Evolutionary conservation across 371 early-diverging fungal genomes (phyloP).

Genomic region (Lichtheimia hyalospora): DNA sequence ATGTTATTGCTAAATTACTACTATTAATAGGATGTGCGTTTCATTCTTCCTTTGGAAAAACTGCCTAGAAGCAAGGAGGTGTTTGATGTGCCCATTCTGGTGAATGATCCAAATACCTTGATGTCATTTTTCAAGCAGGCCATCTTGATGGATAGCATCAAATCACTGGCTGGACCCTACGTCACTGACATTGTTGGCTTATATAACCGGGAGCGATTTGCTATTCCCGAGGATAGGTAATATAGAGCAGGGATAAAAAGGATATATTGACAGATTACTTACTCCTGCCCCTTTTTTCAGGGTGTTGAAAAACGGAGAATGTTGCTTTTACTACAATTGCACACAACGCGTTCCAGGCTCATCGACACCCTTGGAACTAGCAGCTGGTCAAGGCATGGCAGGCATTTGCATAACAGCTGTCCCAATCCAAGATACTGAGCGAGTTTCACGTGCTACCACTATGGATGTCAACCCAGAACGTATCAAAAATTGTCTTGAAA

Average conservation of each 20-base stretch:
- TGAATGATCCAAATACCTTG: slow-evolving; percentile 59
- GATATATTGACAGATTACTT: too few relatives aligned
- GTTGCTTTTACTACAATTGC: slow-evolving; percentile 50
- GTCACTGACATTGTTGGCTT: slow-evolving; percentile 46
- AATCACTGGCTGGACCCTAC: slow-evolving; percentile 57
- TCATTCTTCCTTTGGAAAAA: slow-evolving; percentile 60
- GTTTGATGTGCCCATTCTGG: slow-evolving; percentile 53
- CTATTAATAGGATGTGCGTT: slow-evolving; percentile 58
- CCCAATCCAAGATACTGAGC: slow-evolving; percentile 19
- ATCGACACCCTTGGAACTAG: slow-evolving; percentile 33
- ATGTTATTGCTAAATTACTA: slow-evolving; percentile 1
- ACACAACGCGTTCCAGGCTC: slow-evolving; percentile 39
- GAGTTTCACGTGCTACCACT: slow-evolving; percentile 9
- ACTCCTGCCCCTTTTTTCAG: neutral
- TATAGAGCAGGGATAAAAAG: too few relatives aligned
- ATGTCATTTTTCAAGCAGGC: slow-evolving; percentile 70
- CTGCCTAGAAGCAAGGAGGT: slow-evolving; percentile 35
- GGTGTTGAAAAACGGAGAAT: slow-evolving; percentile 10
- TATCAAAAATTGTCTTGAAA: slow-evolving; percentile 31
- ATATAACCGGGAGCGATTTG: slow-evolving; percentile 1
- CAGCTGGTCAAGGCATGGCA: slow-evolving; percentile 72
- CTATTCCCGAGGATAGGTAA: neutral
- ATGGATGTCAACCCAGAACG: slow-evolving; percentile 30
- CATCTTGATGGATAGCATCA: slow-evolving; percentile 50
- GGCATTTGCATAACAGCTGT: slow-evolving; percentile 62